Evolutionary conservation across 768 basidiomycete genomes (phyloP).

Genomic region (Suillus variegatus): DNA sequence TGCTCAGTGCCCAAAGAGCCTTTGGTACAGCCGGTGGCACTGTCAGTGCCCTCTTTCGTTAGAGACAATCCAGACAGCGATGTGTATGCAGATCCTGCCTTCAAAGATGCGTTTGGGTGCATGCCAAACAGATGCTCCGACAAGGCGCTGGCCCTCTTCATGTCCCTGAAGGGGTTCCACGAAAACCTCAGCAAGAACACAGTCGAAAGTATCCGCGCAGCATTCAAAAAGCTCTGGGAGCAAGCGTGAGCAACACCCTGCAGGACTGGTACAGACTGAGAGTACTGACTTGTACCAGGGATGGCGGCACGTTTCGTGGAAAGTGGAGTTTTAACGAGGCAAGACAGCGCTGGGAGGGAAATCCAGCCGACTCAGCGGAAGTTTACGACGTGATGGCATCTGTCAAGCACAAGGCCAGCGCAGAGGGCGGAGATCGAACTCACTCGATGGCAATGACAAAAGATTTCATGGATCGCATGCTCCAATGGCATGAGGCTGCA

Average conservation of each 20-base stretch:
- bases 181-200: background rate
- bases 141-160: slow-evolving; percentile 1
- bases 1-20: no score
- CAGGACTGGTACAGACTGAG: background rate
- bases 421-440: slow-evolving; percentile 22
- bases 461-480: background rate
- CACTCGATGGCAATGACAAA: slow-evolving; percentile 30
- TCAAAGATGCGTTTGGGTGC: background rate
- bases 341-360: slow-evolving; percentile 16
- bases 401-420: slow-evolving; percentile 22
- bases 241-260: background rate
- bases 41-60: no score
- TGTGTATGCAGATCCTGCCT: background rate
- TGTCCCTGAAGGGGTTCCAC: slow-evolving; percentile 7
- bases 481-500: background rate
- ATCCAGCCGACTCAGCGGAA: slow-evolving; percentile 28
- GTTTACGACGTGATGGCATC: slow-evolving; percentile 26
- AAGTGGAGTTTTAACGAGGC: background rate
- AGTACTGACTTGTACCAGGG: background rate
- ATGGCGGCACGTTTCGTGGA: background rate
- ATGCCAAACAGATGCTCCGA: slow-evolving; percentile 1
- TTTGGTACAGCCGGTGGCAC: no score
- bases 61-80: background rate
- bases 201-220: background rate
- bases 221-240: slow-evolving; percentile 13